These are phyloP conservation scores for Penicillium coffeae DNA, from an alignment of 495 filamentous ascomycete genomes.

Conservation along the genomic window DNA sequence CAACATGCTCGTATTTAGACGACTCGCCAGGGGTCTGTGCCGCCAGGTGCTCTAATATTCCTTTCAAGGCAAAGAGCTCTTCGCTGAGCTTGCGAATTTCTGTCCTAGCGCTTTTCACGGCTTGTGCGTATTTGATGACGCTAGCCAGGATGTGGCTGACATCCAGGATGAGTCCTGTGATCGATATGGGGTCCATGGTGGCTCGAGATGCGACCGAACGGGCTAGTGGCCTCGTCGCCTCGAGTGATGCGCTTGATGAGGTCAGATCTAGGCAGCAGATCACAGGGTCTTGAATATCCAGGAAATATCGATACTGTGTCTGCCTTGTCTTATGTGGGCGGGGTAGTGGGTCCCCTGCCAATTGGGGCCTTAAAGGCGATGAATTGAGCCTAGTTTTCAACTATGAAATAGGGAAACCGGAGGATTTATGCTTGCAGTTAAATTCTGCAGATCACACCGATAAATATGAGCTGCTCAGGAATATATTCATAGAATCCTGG, in stretches of 20 bases:
- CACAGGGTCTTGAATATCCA: too few relatives aligned
- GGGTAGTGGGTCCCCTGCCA: not conserved
- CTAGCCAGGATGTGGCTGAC: slow-evolving; percentile 11
- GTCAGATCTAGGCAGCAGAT: too few relatives aligned
- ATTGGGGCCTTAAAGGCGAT: not conserved
- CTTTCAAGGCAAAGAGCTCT: slow-evolving; percentile 20
- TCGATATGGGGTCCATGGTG: slow-evolving; percentile 18
- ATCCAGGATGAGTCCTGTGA: slow-evolving; percentile 15
- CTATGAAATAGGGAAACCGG: too few relatives aligned
- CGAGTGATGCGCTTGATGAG: too few relatives aligned
- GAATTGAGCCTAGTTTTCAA: too few relatives aligned
- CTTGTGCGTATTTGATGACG: slow-evolving; percentile 19
- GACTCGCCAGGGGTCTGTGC: not conserved
- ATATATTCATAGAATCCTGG: too few relatives aligned
- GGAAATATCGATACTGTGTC: not conserved
- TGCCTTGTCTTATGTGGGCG: not conserved
- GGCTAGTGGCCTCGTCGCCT: too few relatives aligned
- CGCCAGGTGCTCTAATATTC: slow-evolving; percentile 18
- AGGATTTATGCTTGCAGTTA: too few relatives aligned
- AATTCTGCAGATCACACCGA: too few relatives aligned
- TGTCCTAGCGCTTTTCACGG: slow-evolving; percentile 11
- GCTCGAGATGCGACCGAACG: not conserved
- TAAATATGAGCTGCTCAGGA: too few relatives aligned
- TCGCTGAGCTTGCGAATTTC: slow-evolving; percentile 20
- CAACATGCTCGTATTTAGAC: not conserved